Evolutionary conservation across 2,329 filamentous ascomycete species (phyloP).

Genomic region (Gyromitra esculenta): DNA sequence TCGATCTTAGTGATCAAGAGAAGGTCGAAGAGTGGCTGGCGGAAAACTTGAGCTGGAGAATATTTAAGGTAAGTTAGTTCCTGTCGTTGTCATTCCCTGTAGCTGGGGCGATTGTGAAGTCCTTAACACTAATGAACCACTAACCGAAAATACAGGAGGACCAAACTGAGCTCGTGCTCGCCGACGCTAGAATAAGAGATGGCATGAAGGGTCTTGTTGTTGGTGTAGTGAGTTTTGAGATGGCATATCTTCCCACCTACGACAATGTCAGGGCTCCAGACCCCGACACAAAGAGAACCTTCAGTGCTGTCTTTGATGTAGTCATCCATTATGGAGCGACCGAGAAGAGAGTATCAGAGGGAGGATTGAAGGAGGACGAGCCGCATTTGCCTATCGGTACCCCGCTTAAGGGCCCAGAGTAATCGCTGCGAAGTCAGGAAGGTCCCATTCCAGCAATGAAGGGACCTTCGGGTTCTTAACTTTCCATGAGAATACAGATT

Average conservation of each 20-base stretch:
- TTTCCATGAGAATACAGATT: not conserved
- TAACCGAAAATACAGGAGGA: not conserved
- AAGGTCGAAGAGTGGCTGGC: conserved; percentile 5
- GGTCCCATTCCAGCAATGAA: no score
- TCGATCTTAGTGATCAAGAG: not conserved
- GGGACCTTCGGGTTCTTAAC: not conserved
- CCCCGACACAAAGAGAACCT: not conserved
- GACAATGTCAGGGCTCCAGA: not conserved
- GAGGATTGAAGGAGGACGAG: not conserved
- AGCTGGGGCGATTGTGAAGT: not conserved
- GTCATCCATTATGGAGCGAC: not conserved
- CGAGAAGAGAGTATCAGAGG: not conserved
- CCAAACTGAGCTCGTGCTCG: not conserved
- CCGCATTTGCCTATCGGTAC: not conserved
- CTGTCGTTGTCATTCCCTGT: not conserved
- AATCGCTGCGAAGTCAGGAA: not conserved
- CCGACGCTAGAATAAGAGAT: not conserved
- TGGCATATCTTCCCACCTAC: not conserved
- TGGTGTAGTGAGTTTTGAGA: not conserved
- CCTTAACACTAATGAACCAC: not conserved
- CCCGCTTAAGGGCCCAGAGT: not conserved
- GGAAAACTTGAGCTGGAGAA: conserved; percentile 26
- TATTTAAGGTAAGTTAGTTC: conserved; percentile 8
- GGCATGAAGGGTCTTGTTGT: not conserved
- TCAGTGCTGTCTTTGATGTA: not conserved